Evolutionary conservation across 768 basidiomycete genomes (phyloP).

Genomic region (Gloeopeniophorella convolvens): DNA sequence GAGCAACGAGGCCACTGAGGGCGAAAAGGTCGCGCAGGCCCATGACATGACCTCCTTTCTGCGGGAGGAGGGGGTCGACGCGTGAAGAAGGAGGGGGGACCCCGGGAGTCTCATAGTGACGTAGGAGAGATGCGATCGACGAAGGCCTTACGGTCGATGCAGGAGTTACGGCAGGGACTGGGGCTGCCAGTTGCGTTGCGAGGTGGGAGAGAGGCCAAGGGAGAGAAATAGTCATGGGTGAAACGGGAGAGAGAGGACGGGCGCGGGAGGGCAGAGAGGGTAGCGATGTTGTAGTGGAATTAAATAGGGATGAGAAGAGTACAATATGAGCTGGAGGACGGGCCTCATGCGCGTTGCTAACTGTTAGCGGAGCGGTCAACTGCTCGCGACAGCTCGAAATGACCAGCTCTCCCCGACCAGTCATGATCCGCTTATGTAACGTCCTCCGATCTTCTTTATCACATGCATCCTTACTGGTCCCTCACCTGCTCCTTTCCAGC

Average conservation of each 20-base stretch:
- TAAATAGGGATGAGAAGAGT: neutral
- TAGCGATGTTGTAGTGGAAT: neutral
- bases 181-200: neutral
- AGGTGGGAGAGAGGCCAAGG: constrained; percentile 25
- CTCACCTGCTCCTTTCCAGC: no score
- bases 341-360: neutral
- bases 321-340: neutral
- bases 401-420: no score
- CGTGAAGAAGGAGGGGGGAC: constrained; percentile 68
- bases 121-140: constrained; percentile 17
- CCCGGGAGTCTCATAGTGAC: constrained; percentile 60
- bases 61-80: constrained; percentile 61
- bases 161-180: neutral
- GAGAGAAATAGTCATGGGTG: constrained; percentile 14
- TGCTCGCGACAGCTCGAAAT: no score
- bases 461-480: no score
- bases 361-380: no score
- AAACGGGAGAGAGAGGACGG: neutral
- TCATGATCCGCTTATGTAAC: no score
- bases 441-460: no score
- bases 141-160: neutral
- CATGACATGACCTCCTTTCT: constrained; percentile 46
- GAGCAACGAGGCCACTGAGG: constrained; percentile 44
- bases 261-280: neutral
- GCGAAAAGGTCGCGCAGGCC: constrained; percentile 69